Conservation (phyloP, 176 grass and related monocot genomes). For the Elymus sibiricus region DNA sequence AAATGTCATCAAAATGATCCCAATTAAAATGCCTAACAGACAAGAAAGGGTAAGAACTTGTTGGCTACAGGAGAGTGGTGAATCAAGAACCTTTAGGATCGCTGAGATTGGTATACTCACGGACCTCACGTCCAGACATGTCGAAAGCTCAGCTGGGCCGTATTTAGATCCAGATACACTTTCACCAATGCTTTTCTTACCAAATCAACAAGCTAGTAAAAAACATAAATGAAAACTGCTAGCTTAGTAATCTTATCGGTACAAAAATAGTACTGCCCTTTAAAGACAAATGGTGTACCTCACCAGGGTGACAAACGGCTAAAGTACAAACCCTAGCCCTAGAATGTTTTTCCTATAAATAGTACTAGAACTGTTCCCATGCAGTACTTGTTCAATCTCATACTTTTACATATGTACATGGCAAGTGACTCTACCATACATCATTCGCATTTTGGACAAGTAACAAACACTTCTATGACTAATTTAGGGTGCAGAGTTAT, state of each 20-base stretch:
- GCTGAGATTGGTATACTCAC: constrained; percentile 97
- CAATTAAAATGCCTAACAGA: not conserved
- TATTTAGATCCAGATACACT: not conserved
- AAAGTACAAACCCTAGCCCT: not conserved
- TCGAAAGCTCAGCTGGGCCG: not conserved
- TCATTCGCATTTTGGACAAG: no score
- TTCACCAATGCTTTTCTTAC: not conserved
- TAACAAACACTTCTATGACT: no score
- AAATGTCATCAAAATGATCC: not conserved
- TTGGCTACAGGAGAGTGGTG: not conserved
- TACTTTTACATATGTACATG: not conserved
- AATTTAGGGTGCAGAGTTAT: not conserved
- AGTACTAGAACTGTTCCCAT: not conserved
- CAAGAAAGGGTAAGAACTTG: not conserved
- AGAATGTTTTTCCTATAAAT: not conserved
- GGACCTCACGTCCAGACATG: constrained; percentile 93
- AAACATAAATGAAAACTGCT: not conserved
- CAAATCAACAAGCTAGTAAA: not conserved
- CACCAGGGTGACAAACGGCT: not conserved
- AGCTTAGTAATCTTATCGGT: not conserved
- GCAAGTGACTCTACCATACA: no score
- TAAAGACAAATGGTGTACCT: not conserved
- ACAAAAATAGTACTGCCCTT: not conserved
- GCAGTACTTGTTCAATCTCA: not conserved
- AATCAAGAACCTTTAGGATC: constrained; percentile 80